Percentiles rank a stretch among this genome's conserved stretches.
phyloP scores from a whole-genome alignment of 768 basidiomycete genomes.

The Panaeolus papilionaceus region DNA sequence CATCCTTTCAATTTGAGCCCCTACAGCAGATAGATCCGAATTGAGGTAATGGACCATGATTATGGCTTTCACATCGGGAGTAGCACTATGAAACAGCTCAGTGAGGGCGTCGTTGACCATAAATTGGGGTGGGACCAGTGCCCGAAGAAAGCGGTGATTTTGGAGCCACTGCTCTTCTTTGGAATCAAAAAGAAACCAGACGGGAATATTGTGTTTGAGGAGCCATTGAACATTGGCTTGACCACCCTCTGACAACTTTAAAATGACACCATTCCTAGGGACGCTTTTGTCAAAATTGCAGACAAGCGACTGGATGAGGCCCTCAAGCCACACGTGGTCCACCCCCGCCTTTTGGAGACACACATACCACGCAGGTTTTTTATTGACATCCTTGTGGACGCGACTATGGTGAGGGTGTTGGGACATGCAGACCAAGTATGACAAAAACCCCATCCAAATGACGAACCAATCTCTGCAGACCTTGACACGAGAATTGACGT shows the following conservation, averaged over 20 bases:
- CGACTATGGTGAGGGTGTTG: background rate
- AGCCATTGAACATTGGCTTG: background rate
- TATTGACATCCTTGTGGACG: background rate
- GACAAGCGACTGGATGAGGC: background rate
- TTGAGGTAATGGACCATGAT: background rate
- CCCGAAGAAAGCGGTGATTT: background rate
- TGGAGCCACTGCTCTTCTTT: background rate
- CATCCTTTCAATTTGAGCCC: background rate
- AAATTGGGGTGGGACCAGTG: background rate
- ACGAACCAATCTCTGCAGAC: constrained; percentile 7
- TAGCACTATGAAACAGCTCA: background rate
- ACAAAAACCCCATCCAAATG: background rate
- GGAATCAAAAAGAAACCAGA: background rate
- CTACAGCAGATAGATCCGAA: background rate
- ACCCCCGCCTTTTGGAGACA: background rate
- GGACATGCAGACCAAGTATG: background rate
- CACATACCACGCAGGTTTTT: background rate
- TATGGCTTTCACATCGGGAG: background rate
- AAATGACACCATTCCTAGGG: background rate
- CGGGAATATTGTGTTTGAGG: background rate
- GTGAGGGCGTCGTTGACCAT: background rate
- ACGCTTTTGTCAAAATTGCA: constrained; percentile 5
- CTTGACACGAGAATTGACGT: background rate
- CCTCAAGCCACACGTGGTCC: background rate
- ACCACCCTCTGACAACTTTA: background rate